Conservation (phyloP, 805 yeast species). For the Suhomyces xylopsoci region DNA sequence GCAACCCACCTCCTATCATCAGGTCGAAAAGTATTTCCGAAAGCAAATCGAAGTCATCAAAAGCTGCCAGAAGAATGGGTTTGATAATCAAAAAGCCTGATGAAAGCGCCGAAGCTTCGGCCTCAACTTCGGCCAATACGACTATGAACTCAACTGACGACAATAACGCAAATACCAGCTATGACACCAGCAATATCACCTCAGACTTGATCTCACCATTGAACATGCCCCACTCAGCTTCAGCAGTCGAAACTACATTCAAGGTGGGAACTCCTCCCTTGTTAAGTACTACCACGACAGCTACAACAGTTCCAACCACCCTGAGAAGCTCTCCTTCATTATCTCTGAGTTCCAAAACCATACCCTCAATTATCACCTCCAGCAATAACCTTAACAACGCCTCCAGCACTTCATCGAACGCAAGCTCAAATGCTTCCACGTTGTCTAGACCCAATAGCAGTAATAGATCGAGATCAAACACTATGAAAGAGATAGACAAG, state of each 20-base stretch:
- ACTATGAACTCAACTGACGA: background rate
- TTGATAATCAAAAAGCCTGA: slow-evolving; percentile 50
- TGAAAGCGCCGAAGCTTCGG: background rate
- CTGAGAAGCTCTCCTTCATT: slow-evolving; percentile 6
- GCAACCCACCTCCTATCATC: slow-evolving; percentile 16
- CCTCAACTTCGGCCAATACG: background rate
- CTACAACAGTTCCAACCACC: slow-evolving; percentile 12
- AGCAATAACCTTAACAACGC: background rate
- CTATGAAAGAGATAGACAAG: slow-evolving; percentile 32
- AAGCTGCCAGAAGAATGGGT: slow-evolving; percentile 76
- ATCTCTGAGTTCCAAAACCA: background rate
- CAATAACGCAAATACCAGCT: background rate
- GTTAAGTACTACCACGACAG: slow-evolving; percentile 10
- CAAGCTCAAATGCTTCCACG: slow-evolving; percentile 3
- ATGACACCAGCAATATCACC: background rate
- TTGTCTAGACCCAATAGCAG: slow-evolving; percentile 13
- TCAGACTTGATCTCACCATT: slow-evolving; percentile 4
- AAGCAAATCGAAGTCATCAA: slow-evolving; percentile 45
- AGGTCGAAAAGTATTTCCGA: slow-evolving; percentile 35
- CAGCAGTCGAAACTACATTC: slow-evolving; percentile 16
- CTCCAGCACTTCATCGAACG: slow-evolving; percentile 2
- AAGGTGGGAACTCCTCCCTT: slow-evolving; percentile 14
- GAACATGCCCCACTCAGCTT: slow-evolving; percentile 23
- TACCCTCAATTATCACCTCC: background rate
- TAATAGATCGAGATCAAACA: slow-evolving; percentile 33